A percentile compares a stretch with the other conserved stretches of the same genome.
Conservation (phyloP, 2,329 filamentous ascomycete genomes). For the Huntiella abstrusa region DNA sequence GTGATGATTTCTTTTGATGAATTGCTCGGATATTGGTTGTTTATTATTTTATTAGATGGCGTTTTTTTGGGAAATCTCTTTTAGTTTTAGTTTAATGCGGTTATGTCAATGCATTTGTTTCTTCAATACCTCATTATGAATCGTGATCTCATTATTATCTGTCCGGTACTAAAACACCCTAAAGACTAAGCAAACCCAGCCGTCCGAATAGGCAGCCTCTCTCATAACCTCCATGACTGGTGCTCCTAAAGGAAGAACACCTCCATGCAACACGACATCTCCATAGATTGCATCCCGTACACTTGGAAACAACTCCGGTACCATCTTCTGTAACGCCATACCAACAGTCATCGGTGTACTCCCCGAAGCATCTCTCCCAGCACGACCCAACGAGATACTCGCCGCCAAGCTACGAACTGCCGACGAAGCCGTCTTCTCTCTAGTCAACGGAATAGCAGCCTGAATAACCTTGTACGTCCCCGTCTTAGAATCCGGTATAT, state of each 20-base stretch:
- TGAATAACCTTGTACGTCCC: constrained; percentile 57
- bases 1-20: no score
- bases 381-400: no score
- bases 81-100: no score
- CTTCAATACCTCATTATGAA: not conserved
- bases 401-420: no score
- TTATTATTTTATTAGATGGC: no score
- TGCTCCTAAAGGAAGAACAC: constrained; percentile 59
- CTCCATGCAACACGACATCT: constrained; percentile 70
- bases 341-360: constrained; percentile 35
- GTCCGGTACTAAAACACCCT: constrained; percentile 3
- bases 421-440: constrained; percentile 19
- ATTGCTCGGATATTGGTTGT: no score
- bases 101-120: not conserved
- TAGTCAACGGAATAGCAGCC: constrained; percentile 41
- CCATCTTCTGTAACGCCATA: constrained; percentile 50
- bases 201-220: constrained; percentile 74
- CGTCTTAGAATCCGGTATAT: constrained; percentile 39
- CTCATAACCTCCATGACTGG: constrained; percentile 67
- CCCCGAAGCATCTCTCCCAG: no score
- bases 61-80: not conserved
- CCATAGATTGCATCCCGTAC: constrained; percentile 69
- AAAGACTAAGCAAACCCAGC: constrained; percentile 76
- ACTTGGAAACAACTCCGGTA: constrained; percentile 76
- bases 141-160: not conserved